Evolutionary conservation across 139 green algal genomes (phyloP).

Genomic region (Yamagishiella unicocca): DNA sequence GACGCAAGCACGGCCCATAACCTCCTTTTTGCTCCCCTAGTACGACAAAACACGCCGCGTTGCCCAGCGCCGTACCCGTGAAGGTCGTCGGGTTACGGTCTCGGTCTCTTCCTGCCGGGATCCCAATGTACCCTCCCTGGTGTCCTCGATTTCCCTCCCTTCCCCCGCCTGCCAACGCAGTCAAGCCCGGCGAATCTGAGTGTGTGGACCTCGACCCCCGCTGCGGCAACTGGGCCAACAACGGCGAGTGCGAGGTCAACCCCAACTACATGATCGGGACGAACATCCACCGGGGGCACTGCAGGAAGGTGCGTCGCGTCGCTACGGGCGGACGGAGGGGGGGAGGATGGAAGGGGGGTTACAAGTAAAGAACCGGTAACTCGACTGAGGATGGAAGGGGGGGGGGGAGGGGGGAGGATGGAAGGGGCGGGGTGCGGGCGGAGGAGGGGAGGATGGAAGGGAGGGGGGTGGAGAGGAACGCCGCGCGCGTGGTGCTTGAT

Average conservation of each 20-base stretch:
- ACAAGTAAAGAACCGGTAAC: background rate
- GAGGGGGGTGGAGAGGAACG: too few relatives aligned
- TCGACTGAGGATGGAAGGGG: too few relatives aligned
- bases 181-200: background rate
- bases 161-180: background rate
- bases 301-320: slow-evolving; percentile 29
- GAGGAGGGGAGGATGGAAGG: background rate
- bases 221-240: slow-evolving; percentile 52
- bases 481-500: too few relatives aligned
- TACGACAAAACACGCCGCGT: too few relatives aligned
- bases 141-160: background rate
- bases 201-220: slow-evolving; percentile 59
- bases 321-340: too few relatives aligned
- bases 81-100: too few relatives aligned
- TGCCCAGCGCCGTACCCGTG: too few relatives aligned
- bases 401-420: too few relatives aligned
- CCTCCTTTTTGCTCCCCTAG: too few relatives aligned
- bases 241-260: slow-evolving; percentile 62
- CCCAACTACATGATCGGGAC: slow-evolving; percentile 65
- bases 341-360: background rate
- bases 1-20: too few relatives aligned
- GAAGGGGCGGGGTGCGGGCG: background rate
- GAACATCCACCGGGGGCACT: slow-evolving; percentile 36
- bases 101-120: too few relatives aligned
- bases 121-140: too few relatives aligned